Evolutionary conservation across 1,284 basidiomycete genomes (phyloP), one percentile per base, ranked within the genome.

Genomic region (Ceratobasidium sp.): DNA sequence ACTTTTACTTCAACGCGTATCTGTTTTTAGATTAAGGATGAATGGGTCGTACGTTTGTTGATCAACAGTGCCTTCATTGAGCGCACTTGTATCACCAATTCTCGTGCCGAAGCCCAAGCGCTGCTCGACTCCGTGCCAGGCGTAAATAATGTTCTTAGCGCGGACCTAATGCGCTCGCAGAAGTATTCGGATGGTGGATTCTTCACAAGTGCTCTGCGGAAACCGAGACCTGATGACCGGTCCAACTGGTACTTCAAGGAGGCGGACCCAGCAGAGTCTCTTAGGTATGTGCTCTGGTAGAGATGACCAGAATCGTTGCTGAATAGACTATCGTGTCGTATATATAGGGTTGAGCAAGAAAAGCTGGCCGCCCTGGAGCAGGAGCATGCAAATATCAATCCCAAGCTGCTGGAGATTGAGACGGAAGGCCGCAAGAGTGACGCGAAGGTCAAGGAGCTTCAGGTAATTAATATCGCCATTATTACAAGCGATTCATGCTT

Each of bases 61-160:
- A 91, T 99, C 83, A 95, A 95, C 81, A 84, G 87, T 50, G 83
- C 83, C 24, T 83, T 83, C 53, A 94, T 98, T 72, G 97, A 99
- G 82, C 85, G 87, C 19, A 88, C 87, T 1, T 83, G 95, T 2
- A 86, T 99, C 14, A 89, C 92, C 0, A 79, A 79, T 0, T 88
- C 83, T 8, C 92, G 93, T 82, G 80, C 80, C 0, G 87, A 89
- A 31, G 93, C 87, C 1, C 88, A 94, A 75, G 77, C 84, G 0
- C 80, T 86, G 48, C 85, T 93, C 50, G 80, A 86, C 67, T 78
- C 80, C 14, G 76, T 90, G 22, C 79, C 81, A 19, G 47, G 57
- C 11, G 69, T 63, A 8, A 48, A 31, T 36, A 59, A 60, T 29
- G 69, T 73, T 2, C 57, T 73, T 6, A 73, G 69, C 48, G 47